phyloP scores from a whole-genome alignment of 176 grass and related monocot species.

The Olyra latifolia region DNA sequence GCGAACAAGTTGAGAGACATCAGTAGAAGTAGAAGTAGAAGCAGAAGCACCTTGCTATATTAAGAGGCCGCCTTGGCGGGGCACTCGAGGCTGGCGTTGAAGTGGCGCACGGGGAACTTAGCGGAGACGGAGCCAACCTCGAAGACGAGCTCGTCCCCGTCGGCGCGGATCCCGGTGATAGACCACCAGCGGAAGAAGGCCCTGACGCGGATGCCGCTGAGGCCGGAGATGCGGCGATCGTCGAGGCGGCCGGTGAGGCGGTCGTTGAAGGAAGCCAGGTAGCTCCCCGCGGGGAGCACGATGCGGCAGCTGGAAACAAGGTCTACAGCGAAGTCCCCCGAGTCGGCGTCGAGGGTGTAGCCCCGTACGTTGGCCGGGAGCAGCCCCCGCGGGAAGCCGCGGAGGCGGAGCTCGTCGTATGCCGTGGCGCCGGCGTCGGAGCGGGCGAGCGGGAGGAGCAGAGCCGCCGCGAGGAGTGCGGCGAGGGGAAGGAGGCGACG shows the following conservation, averaged over 20 bases:
- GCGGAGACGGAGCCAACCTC: conserved; percentile 55
- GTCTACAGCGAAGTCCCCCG: conserved; percentile 52
- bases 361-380: conserved; percentile 52
- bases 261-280: conserved; percentile 51
- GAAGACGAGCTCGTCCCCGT: conserved; percentile 58
- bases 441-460: conserved; percentile 32
- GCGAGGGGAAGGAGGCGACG: conserved; percentile 16
- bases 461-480: conserved; percentile 19
- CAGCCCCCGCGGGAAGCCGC: conserved; percentile 50
- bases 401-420: conserved; percentile 54
- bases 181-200: conserved; percentile 68
- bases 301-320: conserved; percentile 48
- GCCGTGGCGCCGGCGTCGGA: conserved; percentile 31
- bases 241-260: conserved; percentile 49
- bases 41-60: neutral
- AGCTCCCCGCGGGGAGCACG: conserved; percentile 52
- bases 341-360: conserved; percentile 46
- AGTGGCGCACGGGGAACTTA: conserved; percentile 54
- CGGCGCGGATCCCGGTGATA: conserved; percentile 59
- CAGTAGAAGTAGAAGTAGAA: neutral
- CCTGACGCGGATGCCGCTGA: conserved; percentile 56
- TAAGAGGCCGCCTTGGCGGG: conserved; percentile 35
- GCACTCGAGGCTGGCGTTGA: conserved; percentile 64
- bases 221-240: conserved; percentile 46
- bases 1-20: neutral